Evolutionary conservation across 352 stramenopile genomes (phyloP).

Genomic region (Globisporangium nagaii): DNA sequence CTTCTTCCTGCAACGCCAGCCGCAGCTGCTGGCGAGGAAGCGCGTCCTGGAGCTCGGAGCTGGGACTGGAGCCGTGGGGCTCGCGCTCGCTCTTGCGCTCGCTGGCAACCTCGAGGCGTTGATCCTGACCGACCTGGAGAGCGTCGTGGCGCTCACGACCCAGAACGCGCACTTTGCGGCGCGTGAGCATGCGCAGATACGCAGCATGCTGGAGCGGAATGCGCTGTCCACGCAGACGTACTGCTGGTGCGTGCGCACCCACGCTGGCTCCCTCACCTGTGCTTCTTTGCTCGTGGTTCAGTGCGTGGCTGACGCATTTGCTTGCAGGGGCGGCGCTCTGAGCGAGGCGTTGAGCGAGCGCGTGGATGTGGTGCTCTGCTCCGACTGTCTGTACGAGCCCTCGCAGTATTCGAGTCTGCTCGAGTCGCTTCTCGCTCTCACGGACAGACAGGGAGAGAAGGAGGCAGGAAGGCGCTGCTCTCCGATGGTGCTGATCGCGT

Average conservation of each 20-base stretch:
- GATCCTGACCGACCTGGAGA: slow-evolving; percentile 45
- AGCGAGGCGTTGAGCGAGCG: neutral
- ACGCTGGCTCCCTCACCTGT: neutral
- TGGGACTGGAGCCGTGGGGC: slow-evolving; percentile 44
- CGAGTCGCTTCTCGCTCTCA: slow-evolving; percentile 36
- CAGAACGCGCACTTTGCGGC: slow-evolving; percentile 26
- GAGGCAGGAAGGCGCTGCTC: neutral
- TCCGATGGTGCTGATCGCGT: slow-evolving; percentile 39
- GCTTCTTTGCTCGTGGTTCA: neutral
- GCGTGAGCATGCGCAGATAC: slow-evolving; percentile 17
- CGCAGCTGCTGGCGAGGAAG: slow-evolving; percentile 18
- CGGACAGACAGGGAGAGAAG: neutral
- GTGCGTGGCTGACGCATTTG: neutral
- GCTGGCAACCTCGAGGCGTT: slow-evolving; percentile 19
- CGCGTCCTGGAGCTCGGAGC: slow-evolving; percentile 53
- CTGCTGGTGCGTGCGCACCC: slow-evolving; percentile 38
- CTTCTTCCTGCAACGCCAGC: slow-evolving; percentile 27
- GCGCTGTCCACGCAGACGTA: slow-evolving; percentile 21
- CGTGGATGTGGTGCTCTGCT: slow-evolving; percentile 32
- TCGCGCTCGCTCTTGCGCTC: slow-evolving; percentile 24
- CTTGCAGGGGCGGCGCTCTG: slow-evolving; percentile 4
- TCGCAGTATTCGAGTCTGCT: slow-evolving; percentile 31
- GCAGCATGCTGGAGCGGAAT: slow-evolving; percentile 10
- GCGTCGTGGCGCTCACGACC: slow-evolving; percentile 37
- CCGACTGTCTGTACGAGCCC: slow-evolving; percentile 69